Percentiles rank a stretch among this genome's conserved stretches.
These are phyloP conservation scores for Parastagonospora nodorum DNA, from an alignment of 2,329 filamentous ascomycete species.

Conservation along the genomic window DNA sequence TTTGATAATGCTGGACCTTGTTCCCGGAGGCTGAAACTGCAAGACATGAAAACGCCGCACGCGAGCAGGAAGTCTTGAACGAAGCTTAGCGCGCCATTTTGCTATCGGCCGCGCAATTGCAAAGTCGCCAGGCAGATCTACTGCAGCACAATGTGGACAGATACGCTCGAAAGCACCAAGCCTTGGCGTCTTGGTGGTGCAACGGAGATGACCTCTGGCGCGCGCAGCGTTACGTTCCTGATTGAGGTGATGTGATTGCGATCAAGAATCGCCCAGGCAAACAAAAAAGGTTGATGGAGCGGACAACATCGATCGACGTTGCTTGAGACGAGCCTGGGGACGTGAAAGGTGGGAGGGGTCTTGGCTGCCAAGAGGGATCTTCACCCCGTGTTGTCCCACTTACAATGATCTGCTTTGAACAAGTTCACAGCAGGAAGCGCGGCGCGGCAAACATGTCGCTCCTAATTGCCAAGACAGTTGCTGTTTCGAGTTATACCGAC, in stretches of 20 bases:
- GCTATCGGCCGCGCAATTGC: slow-evolving; percentile 4
- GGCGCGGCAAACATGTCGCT: slow-evolving; percentile 6
- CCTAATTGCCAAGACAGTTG: slow-evolving; percentile 13
- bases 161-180: slow-evolving; percentile 1
- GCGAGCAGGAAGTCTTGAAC: not conserved
- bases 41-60: slow-evolving; percentile 1
- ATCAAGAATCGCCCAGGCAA: slow-evolving; percentile 15
- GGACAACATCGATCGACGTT: slow-evolving; percentile 8
- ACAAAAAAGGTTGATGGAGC: slow-evolving; percentile 6
- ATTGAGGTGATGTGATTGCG: not conserved
- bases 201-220: not conserved
- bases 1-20: not conserved
- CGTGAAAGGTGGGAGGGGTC: slow-evolving; percentile 6
- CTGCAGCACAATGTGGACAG: not conserved
- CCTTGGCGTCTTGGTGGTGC: slow-evolving; percentile 9
- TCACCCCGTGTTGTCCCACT: slow-evolving; percentile 11
- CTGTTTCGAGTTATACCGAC: slow-evolving; percentile 6
- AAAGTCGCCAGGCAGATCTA: not conserved
- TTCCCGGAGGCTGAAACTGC: not conserved
- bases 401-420: slow-evolving; percentile 13
- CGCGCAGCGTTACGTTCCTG: not conserved
- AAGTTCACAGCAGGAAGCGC: slow-evolving; percentile 5
- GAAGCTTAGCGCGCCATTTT: slow-evolving; percentile 5
- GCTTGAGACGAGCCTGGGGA: slow-evolving; percentile 6
- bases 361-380: slow-evolving; percentile 24